These are phyloP conservation scores for Vaccinium vitisidaea DNA, from an alignment of 148 eudicot genomes.

Conservation along the genomic window DNA sequence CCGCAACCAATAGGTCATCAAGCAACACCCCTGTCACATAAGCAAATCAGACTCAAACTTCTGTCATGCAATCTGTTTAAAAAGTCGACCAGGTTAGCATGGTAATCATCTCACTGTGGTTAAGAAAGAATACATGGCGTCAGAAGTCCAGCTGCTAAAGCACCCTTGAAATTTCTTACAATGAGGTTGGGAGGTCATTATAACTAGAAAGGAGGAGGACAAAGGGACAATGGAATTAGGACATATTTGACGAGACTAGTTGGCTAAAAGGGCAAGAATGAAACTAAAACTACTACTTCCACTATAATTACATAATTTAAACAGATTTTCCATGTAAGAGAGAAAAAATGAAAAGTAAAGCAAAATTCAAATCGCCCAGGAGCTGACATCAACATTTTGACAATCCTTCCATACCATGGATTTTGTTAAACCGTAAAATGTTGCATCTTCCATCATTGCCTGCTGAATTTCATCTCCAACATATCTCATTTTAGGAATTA, in stretches of 20 bases:
- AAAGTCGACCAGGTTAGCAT: background rate
- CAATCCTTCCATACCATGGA: background rate
- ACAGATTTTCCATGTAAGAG: background rate
- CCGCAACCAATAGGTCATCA: constrained; percentile 93
- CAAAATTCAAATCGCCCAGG: background rate
- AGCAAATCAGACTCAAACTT: constrained; percentile 11
- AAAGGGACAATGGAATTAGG: background rate
- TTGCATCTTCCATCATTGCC: constrained; percentile 4
- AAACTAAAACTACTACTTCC: background rate
- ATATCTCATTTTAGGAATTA: background rate
- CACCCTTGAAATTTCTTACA: background rate
- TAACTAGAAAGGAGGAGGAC: background rate
- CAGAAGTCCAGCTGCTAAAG: background rate
- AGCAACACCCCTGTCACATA: constrained; percentile 71
- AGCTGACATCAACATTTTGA: background rate
- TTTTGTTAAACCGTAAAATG: background rate
- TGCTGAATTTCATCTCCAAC: background rate
- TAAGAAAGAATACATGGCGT: background rate
- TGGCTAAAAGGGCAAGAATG: background rate
- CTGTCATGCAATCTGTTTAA: background rate
- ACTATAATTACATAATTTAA: background rate
- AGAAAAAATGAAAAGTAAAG: background rate
- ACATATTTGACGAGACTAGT: background rate
- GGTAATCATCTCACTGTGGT: constrained; percentile 8
- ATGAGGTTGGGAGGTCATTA: background rate